Evolutionary conservation across 257 asterid species (phyloP).

Genomic region (Solanum sparsipilum): DNA sequence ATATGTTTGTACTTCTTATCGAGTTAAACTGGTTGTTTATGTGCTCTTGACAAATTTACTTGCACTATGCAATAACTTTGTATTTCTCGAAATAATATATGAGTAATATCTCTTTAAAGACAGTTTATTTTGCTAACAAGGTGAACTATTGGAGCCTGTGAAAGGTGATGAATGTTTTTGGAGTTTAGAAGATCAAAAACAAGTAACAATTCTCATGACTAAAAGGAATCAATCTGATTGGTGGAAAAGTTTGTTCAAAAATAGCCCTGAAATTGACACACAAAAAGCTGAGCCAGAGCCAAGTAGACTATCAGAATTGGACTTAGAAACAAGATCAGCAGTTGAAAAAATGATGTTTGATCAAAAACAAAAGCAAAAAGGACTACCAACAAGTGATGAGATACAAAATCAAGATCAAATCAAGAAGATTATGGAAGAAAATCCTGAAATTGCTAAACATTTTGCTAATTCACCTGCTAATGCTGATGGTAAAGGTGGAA

Average conservation of each 20-base stretch:
- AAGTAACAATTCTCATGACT: conserved; percentile 55
- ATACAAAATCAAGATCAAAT: conserved; percentile 59
- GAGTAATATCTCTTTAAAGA: neutral
- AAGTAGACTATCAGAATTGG: conserved; percentile 67
- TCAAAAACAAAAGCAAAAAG: conserved; percentile 61
- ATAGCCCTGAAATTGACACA: conserved; percentile 71
- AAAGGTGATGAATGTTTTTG: conserved; percentile 78
- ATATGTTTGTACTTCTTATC: neutral
- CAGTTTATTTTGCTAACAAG: neutral
- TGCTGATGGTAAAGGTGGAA: neutral
- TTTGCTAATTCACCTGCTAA: neutral
- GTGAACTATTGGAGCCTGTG: conserved; percentile 49
- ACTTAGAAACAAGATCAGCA: conserved; percentile 70
- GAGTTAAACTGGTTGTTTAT: neutral
- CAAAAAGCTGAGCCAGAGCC: conserved; percentile 81
- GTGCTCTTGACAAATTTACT: neutral
- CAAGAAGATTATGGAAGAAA: conserved; percentile 49
- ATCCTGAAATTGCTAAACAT: conserved; percentile 1
- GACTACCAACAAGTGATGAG: conserved; percentile 65
- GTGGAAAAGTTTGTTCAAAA: conserved; percentile 85
- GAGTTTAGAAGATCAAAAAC: conserved; percentile 84
- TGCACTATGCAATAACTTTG: neutral
- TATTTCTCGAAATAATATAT: neutral
- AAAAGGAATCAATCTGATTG: conserved; percentile 79
- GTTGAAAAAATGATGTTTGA: conserved; percentile 90